These are phyloP conservation scores for Cichorium intybus DNA, from an alignment of 140 eudicot genomes.

Conservation along the genomic window DNA sequence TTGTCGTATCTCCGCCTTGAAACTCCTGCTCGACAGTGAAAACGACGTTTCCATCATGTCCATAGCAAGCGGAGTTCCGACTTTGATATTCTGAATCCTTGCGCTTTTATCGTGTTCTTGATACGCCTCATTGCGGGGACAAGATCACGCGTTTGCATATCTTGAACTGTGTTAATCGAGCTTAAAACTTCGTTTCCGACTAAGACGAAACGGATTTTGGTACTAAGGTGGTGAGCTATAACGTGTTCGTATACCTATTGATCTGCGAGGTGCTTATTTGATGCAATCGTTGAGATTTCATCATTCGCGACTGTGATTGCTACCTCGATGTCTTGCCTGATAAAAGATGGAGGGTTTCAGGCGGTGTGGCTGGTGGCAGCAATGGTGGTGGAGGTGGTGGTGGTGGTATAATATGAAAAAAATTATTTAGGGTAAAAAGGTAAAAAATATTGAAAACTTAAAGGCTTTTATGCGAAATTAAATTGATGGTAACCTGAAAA, in stretches of 20 bases:
- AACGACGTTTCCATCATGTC: constrained; percentile 55
- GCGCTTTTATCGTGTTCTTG: constrained; percentile 35
- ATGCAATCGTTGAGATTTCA: constrained; percentile 46
- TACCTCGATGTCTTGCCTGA: constrained; percentile 51
- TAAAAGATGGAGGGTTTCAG: constrained; percentile 53
- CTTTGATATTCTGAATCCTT: constrained; percentile 61
- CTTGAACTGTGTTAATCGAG: constrained; percentile 18
- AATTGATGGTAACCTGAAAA: too few relatives aligned
- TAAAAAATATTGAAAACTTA: too few relatives aligned
- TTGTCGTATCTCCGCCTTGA: constrained; percentile 28
- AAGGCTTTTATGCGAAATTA: too few relatives aligned
- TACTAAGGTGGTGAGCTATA: constrained; percentile 58
- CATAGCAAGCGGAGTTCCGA: constrained; percentile 79
- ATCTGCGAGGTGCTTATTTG: constrained; percentile 54
- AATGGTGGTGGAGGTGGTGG: too few relatives aligned
- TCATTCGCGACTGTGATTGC: constrained; percentile 68
- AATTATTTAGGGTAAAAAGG: too few relatives aligned
- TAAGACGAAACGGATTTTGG: constrained; percentile 56
- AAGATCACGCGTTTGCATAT: constrained; percentile 40
- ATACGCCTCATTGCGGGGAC: constrained; percentile 70
- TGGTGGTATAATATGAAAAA: too few relatives aligned
- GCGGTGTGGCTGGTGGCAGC: too few relatives aligned
- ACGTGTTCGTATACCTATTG: constrained; percentile 74
- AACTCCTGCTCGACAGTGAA: constrained; percentile 72
- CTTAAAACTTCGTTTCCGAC: constrained; percentile 77